Evolutionary conservation across 2,329 filamentous ascomycete species (phyloP), one percentile per base, ranked within the genome.

Genomic region (Ploettnerulaceae sp.): DNA sequence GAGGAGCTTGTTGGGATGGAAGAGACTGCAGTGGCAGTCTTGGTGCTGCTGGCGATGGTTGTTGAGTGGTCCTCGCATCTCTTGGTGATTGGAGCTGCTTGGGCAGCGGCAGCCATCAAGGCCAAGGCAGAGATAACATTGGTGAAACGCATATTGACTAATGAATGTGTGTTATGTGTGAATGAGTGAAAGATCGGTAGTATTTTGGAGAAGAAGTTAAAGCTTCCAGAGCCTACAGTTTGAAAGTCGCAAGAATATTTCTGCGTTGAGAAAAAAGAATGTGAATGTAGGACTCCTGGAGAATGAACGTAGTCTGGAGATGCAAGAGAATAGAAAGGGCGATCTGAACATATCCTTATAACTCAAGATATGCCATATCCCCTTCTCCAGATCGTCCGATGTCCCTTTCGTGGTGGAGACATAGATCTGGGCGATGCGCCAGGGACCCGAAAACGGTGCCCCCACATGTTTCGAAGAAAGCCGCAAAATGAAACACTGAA

Each of bases 171-270:
- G 14, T n/a, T 31, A 15, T 29, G 15, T 17, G 15, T 35, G 4
- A 8, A n/a, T 36, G 15, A 17, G 25, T 20, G 25, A 29, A 21
- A 15, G 20, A 36, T 29, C 2, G 25, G 2, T 31, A 17, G 15
- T n/a, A 7, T 21, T 2, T n/a, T 11, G 18, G 21, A 31, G 11
- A 28, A 40, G 21, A 29, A 25, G 14, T 14, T 40, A 25, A 40
- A 40, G 37, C 37, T 40, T 28, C 37, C 37, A 18, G 37, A 40
- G 37, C 37, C 24, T 40, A 29, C 17, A 29, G 37, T 29, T 39
- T 29, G 24, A 40, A 40, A 29, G 14, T 18, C 29, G 37, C 22
- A 29, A 29, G 14, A n/a, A 29, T 11, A n/a, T 29, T 29, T 29
- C 9, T n/a, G 37, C 21, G 25, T 14, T 39, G 17, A 24, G 25